These are phyloP conservation scores for Fusarium bulbicola DNA, from an alignment of 2,329 filamentous ascomycete species.

Conservation along the genomic window DNA sequence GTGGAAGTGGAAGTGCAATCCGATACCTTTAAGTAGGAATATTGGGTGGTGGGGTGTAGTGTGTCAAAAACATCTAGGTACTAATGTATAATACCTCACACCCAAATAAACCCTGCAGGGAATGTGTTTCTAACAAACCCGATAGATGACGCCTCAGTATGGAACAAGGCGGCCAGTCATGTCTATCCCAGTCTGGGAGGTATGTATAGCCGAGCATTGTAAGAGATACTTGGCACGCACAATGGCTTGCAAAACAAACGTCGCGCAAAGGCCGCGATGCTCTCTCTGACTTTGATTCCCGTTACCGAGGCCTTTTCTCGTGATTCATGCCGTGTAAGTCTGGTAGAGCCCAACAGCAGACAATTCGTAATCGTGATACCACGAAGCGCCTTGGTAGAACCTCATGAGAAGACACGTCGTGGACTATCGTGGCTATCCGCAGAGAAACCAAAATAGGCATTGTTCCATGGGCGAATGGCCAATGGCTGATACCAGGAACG, in stretches of 20 bases:
- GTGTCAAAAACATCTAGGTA: neutral
- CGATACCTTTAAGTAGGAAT: conserved; percentile 20
- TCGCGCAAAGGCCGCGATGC: neutral
- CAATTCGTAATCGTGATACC: conserved; percentile 19
- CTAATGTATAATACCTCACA: neutral
- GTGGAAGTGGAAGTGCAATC: conserved; percentile 8
- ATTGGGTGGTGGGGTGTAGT: neutral
- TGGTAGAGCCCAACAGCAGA: neutral
- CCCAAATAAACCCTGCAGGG: neutral
- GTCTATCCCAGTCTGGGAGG: conserved; percentile 1
- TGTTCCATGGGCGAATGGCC: neutral
- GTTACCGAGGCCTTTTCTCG: neutral
- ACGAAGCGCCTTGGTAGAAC: conserved; percentile 1
- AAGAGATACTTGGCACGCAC: neutral
- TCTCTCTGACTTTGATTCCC: neutral
- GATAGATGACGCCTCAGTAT: neutral
- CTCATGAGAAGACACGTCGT: conserved; percentile 17
- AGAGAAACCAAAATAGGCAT: conserved; percentile 1
- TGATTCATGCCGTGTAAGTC: conserved; percentile 15
- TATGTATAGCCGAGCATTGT: conserved; percentile 8
- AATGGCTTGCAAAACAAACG: neutral
- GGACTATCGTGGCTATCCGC: neutral
- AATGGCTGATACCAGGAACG: conserved; percentile 2
- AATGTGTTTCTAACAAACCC: neutral
- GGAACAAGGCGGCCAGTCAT: conserved; percentile 11